phyloP scores from a whole-genome alignment of 768 basidiomycete genomes.

The Daedaleopsis sinensis region DNA sequence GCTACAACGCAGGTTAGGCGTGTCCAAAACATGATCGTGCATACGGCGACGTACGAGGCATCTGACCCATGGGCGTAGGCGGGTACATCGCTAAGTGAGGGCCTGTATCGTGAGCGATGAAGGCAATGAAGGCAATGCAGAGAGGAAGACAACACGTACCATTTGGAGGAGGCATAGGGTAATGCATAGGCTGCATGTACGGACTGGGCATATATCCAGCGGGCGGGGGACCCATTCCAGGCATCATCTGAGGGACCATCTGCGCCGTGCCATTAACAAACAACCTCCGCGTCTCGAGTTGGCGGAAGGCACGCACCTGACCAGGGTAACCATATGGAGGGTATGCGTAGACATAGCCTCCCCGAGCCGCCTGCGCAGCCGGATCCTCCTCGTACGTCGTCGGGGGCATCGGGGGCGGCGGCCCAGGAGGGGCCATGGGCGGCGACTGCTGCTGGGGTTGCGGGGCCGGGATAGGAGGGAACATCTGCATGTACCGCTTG shows the following conservation, averaged over 20 bases:
- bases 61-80: conserved; percentile 80
- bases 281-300: neutral
- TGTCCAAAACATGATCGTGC: neutral
- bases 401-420: conserved; percentile 70
- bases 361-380: conserved; percentile 53
- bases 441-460: conserved; percentile 66
- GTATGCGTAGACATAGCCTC: conserved; percentile 69
- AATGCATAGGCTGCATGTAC: conserved; percentile 86
- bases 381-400: conserved; percentile 82
- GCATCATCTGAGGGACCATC: conserved; percentile 73
- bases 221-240: conserved; percentile 80
- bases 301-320: conserved; percentile 52
- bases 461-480: conserved; percentile 57
- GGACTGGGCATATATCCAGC: conserved; percentile 79
- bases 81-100: conserved; percentile 69
- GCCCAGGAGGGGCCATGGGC: conserved; percentile 68
- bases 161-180: conserved; percentile 81
- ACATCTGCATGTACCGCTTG: conserved; percentile 82
- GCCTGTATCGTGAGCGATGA: neutral
- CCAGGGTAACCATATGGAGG: conserved; percentile 78
- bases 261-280: conserved; percentile 6
- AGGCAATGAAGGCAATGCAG: too few species aligned
- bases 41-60: conserved; percentile 69
- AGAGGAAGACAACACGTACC: conserved; percentile 42
- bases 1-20: conserved; percentile 37